Conservation (phyloP, 2,329 filamentous ascomycete genomes). For the Alternaria arborescens region DNA sequence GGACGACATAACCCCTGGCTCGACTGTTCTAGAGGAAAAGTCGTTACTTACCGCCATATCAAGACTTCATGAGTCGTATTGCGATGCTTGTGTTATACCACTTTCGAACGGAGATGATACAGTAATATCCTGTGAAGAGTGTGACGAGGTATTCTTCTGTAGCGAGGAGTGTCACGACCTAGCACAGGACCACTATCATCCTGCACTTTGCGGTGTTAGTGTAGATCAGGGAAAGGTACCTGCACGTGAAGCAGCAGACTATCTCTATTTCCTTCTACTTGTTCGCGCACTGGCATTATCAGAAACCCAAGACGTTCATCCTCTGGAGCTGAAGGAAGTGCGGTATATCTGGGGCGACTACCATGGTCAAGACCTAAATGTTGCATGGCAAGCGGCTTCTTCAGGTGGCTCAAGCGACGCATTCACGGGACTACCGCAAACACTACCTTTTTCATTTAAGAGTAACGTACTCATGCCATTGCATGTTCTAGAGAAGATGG, state of each 20-base stretch:
- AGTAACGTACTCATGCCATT: slow-evolving; percentile 78
- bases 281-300: slow-evolving; percentile 68
- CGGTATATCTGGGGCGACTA: slow-evolving; percentile 75
- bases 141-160: slow-evolving; percentile 69
- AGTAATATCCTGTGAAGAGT: slow-evolving; percentile 61
- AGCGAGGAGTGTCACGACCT: slow-evolving; percentile 63
- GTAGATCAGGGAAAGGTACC: slow-evolving; percentile 65
- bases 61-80: slow-evolving; percentile 83
- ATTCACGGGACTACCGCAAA: slow-evolving; percentile 57
- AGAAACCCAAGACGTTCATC: slow-evolving; percentile 66
- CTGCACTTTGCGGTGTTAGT: slow-evolving; percentile 64
- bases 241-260: slow-evolving; percentile 66
- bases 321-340: slow-evolving; percentile 67
- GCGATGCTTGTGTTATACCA: slow-evolving; percentile 84
- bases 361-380: slow-evolving; percentile 40
- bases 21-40: slow-evolving; percentile 80
- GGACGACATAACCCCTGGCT: slow-evolving; percentile 78
- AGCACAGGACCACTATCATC: slow-evolving; percentile 66
- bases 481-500: slow-evolving; percentile 84
- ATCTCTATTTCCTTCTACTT: slow-evolving; percentile 67
- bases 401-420: slow-evolving; percentile 23
- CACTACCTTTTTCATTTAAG: slow-evolving; percentile 79
- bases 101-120: slow-evolving; percentile 60
- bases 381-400: slow-evolving; percentile 28
- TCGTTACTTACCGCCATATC: slow-evolving; percentile 90